Conservation (phyloP, 495 filamentous ascomycete species). For the Parachaetomium inaequale region DNA sequence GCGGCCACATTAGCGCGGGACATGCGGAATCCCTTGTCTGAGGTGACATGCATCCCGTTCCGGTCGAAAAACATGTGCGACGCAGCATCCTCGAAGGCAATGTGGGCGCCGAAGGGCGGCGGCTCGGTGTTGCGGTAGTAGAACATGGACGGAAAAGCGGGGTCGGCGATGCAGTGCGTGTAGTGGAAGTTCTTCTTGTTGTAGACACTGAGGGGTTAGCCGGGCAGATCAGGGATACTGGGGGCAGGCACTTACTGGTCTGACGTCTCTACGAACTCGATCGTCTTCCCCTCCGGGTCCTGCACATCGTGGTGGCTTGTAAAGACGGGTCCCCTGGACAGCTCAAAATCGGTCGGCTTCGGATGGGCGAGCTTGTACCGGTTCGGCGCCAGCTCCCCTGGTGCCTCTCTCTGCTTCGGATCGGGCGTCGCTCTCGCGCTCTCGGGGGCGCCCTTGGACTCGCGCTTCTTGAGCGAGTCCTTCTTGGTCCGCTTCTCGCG, state of each 20-base stretch:
- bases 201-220: constrained; percentile 56
- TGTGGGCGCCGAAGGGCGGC: constrained; percentile 70
- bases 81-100: constrained; percentile 89
- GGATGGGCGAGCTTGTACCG: constrained; percentile 59
- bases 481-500: constrained; percentile 59
- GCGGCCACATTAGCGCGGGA: constrained; percentile 85
- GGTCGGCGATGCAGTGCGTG: constrained; percentile 85
- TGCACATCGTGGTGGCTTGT: constrained; percentile 46
- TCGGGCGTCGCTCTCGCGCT: constrained; percentile 54
- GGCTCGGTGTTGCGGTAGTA: constrained; percentile 88
- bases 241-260: constrained; percentile 54
- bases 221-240: background rate
- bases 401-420: constrained; percentile 51
- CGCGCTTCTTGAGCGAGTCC: constrained; percentile 72
- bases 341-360: constrained; percentile 55
- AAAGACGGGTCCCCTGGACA: constrained; percentile 54
- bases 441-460: constrained; percentile 58
- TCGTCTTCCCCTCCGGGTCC: constrained; percentile 42
- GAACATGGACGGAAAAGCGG: constrained; percentile 76
- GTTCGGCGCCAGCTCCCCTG: constrained; percentile 45
- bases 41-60: constrained; percentile 59
- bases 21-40: constrained; percentile 78
- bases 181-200: constrained; percentile 93
- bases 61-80: constrained; percentile 67
- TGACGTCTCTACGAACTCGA: constrained; percentile 58